Conservation (phyloP, 306 rosid species). For the Citrullus colocynthis region DNA sequence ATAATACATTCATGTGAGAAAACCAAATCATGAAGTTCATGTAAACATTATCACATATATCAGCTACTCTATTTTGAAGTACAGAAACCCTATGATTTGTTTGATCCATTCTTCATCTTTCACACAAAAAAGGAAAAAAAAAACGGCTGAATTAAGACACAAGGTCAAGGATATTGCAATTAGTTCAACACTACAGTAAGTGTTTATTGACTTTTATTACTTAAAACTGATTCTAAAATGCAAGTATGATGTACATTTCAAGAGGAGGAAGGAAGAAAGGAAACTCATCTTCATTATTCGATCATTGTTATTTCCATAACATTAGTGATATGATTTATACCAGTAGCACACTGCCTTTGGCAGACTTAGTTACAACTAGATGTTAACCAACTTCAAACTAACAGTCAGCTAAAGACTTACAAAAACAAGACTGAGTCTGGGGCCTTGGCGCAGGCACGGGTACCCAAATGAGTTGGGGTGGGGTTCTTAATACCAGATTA, state of each 20-base stretch:
- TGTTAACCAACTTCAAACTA: neutral
- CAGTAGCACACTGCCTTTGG: neutral
- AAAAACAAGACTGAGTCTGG: neutral
- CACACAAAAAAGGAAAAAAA: neutral
- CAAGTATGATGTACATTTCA: neutral
- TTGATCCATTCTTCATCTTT: neutral
- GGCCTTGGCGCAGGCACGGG: neutral
- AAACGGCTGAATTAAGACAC: neutral
- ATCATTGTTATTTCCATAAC: neutral
- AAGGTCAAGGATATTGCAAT: neutral
- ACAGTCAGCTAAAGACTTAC: neutral
- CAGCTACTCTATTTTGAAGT: neutral
- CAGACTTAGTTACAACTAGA: neutral
- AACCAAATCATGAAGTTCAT: neutral
- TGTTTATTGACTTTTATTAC: neutral
- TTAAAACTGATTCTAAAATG: neutral
- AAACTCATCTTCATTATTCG: neutral
- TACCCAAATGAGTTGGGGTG: neutral
- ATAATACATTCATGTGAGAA: neutral
- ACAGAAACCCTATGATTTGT: neutral
- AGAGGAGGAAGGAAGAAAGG: neutral
- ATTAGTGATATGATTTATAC: neutral
- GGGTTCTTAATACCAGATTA: neutral
- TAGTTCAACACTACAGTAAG: neutral
- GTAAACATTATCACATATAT: neutral